These are phyloP conservation scores for Mycena galopus DNA, from an alignment of 768 basidiomycete species.

Conservation along the genomic window DNA sequence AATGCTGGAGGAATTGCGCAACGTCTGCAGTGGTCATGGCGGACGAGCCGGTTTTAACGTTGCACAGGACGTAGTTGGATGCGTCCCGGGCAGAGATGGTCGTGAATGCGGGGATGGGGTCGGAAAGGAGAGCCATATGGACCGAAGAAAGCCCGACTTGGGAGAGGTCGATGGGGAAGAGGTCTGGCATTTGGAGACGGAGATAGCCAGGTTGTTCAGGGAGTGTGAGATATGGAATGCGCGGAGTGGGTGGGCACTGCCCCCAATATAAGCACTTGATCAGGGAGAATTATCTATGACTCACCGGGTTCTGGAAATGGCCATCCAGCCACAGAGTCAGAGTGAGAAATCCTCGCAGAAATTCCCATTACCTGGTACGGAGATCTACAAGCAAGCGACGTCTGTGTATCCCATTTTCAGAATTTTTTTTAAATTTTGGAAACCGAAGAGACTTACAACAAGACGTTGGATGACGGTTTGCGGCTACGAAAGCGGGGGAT, in stretches of 20 bases:
- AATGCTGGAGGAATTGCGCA: conserved; percentile 13
- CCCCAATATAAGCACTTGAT: not conserved
- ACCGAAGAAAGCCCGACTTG: no score
- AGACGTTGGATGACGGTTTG: not conserved
- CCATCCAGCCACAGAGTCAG: not conserved
- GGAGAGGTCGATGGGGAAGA: no score
- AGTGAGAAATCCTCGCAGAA: not conserved
- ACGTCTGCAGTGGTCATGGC: conserved; percentile 8
- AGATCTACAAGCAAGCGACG: no score
- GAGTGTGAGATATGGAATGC: no score
- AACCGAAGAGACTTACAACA: not conserved
- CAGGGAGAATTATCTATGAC: not conserved
- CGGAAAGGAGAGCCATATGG: no score
- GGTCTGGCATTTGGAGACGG: no score
- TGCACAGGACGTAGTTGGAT: not conserved
- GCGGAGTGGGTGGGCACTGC: conserved; percentile 21
- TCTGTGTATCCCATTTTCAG: not conserved
- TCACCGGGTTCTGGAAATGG: not conserved
- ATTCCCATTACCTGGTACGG: not conserved
- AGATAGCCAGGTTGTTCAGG: no score
- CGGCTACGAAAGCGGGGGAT: not conserved
- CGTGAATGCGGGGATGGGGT: no score
- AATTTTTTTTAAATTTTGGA: not conserved
- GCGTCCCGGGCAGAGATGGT: no score
- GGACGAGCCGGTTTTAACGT: not conserved